Conservation (phyloP, 306 rosid genomes). For the Vicia villosa region DNA sequence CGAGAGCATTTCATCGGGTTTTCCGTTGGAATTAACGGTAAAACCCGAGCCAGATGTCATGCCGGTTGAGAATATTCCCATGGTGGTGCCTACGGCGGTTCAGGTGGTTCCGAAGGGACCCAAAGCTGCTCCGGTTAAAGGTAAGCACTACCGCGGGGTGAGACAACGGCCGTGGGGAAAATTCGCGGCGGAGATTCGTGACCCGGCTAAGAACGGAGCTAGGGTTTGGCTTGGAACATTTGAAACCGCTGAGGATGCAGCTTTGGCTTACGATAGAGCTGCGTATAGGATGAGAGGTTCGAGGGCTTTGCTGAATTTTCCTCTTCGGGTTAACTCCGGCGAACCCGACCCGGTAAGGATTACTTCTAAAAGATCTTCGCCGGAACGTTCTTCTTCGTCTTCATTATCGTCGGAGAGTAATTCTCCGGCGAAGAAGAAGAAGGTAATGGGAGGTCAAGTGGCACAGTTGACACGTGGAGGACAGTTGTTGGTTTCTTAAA, state of each 20-base stretch:
- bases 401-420: slow-evolving; percentile 46
- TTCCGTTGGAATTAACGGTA: slow-evolving; percentile 24
- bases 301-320: slow-evolving; percentile 79
- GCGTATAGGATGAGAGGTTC: slow-evolving; percentile 94
- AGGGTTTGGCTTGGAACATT: slow-evolving; percentile 97
- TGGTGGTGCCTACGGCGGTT: neutral
- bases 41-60: slow-evolving; percentile 57
- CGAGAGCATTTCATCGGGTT: slow-evolving; percentile 32
- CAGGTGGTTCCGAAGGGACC: neutral
- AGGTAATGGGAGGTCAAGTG: slow-evolving; percentile 39
- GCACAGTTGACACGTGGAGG: slow-evolving; percentile 36
- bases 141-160: slow-evolving; percentile 94
- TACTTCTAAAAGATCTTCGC: slow-evolving; percentile 67
- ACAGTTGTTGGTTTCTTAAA: slow-evolving; percentile 34
- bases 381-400: slow-evolving; percentile 45
- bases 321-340: slow-evolving; percentile 84
- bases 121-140: slow-evolving; percentile 49
- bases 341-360: slow-evolving; percentile 94
- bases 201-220: slow-evolving; percentile 96
- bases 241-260: slow-evolving; percentile 96
- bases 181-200: slow-evolving; percentile 95
- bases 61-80: neutral
- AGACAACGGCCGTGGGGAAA: slow-evolving; percentile 97
- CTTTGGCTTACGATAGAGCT: slow-evolving; percentile 88
- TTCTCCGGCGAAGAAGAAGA: slow-evolving; percentile 59